Base-by-base conservation (phyloP, 257 asterid genomes). In the Hygrophila difformis region DNA sequence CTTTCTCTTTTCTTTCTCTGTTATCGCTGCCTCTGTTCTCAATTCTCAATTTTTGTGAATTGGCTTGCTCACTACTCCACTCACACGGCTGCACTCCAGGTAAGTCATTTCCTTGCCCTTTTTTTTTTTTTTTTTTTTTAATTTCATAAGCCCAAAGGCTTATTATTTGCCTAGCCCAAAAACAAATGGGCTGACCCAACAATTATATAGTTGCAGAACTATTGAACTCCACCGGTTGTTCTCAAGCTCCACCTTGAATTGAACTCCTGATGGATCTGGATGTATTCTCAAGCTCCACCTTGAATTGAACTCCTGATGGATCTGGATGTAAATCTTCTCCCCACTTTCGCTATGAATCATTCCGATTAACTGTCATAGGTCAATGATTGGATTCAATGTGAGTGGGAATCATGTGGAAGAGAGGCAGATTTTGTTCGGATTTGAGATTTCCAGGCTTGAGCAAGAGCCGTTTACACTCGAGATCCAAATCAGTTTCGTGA, bases 381-480 rank as follows among this genome's bases (percentile, higher is more conserved):
- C 86, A 74, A 5, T 67, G 68, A 0, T 41, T 34, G 31, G 82
- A 68, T 15, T 71, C 82, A 66, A 80, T 62, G 61, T 96, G 93
- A 26, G 73, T 7, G 1, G 98, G 98, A 6, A 91, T 72, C 78
- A 91, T 79, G 50, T 89, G 98, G 49, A 69, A 82, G 0, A 85
- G 88, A 28, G 85, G 47, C 0, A 89, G 71, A 53, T 76, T 80
- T 24, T 89, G 98, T 5, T 85, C 75, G 0, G 96, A 85, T 47
- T 64, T 73, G 0, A 89, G 83, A 57, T 89, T 89, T 0, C 96
- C 68, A 0, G 98, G 98, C 60, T 89, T 88, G 2, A 85, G 74
- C 24, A 89, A 31, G 9, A 85, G 85, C 0, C 78, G 74, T 78
- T 82, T 89, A 57, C 85, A 89, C 54, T 82, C 96, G 0, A 96